Evolutionary conservation across 163 green algal species (phyloP).

Genomic region (Dunaliella salina): DNA sequence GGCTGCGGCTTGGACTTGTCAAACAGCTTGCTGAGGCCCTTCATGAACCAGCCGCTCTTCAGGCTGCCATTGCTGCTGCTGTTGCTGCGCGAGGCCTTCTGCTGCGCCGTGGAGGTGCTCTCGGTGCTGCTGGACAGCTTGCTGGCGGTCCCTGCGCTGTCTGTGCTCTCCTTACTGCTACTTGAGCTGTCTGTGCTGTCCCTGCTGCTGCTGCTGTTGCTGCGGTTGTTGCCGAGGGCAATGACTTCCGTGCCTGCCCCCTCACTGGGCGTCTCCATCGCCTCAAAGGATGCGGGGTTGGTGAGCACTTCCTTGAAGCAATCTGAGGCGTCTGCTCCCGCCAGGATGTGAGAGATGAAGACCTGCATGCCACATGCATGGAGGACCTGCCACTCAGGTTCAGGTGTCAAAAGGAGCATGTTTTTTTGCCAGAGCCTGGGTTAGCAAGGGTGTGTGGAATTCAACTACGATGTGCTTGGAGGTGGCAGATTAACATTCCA

Average conservation of each 20-base stretch:
- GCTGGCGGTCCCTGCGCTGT: slow-evolving; percentile 8
- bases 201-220: slow-evolving; percentile 6
- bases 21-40: neutral
- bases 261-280: neutral
- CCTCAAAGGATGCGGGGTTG: slow-evolving; percentile 60
- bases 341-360: slow-evolving; percentile 75
- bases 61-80: neutral
- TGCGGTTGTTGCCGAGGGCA: slow-evolving; percentile 1
- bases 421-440: no score
- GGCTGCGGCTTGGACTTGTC: neutral
- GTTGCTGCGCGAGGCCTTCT: neutral
- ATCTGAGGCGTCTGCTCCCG: slow-evolving; percentile 41
- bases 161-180: neutral
- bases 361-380: slow-evolving; percentile 13
- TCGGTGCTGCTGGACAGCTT: neutral
- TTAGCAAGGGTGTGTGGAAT: no score
- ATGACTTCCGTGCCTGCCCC: neutral
- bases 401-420: no score
- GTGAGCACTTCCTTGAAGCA: slow-evolving; percentile 65
- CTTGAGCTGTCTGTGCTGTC: neutral
- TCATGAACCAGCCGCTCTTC: slow-evolving; percentile 2
- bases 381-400: no score
- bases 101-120: neutral
- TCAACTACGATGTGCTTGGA: no score
- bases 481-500: no score